Base-by-base conservation (phyloP, 2,329 filamentous ascomycete genomes). In the Fusarium sp. region DNA sequence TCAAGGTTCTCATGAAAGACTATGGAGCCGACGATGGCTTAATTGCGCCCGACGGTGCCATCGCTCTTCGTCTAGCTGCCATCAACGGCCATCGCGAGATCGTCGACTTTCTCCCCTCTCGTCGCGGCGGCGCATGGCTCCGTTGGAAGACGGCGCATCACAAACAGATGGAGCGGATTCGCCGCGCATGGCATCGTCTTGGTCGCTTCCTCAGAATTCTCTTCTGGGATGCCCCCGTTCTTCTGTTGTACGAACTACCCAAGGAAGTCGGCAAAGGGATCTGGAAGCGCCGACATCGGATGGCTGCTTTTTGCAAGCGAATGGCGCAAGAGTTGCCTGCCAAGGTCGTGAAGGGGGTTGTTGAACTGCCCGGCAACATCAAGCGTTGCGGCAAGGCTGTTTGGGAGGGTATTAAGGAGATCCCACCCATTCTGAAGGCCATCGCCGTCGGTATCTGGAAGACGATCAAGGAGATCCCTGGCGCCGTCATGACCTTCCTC, bases 51-150 rank as follows among this genome's bases (percentile, higher is more conserved):
- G 85, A 87, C 62, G 86, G 86, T 0, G 82, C 86, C 60, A 80
- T 84, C 1, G 86, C 86, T 1, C 76, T 87, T 15, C 83, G 86
- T 1, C 80, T 88, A 1, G 86, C 86, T 0, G 85, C 84, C 1
- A 67, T 73, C 2, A 81, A 80, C 22, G 80, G 82, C 1, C 85
- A 87, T 63, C 76, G 81, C 17, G 85, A 87, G 9, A 78, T 87
- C 4, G 85, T 87, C 5, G 77, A 78, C 1, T 85, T 83, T 54
- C 80, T 88, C 1, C 86, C 86, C 0, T 47, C 72, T 0, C 77
- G 85, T 0, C 77, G 86, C 0, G 81, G 76, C 4, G 85, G 85
- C 5, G 82, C 81, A 3, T 84, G 81, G 79, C 69, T 75, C 22
- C 76, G 85, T 10, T 84, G 84, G 80, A 79, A 77, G 65, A 68